phyloP scores from a whole-genome alignment of 768 basidiomycete genomes.

The Dioszegia hungarica region DNA sequence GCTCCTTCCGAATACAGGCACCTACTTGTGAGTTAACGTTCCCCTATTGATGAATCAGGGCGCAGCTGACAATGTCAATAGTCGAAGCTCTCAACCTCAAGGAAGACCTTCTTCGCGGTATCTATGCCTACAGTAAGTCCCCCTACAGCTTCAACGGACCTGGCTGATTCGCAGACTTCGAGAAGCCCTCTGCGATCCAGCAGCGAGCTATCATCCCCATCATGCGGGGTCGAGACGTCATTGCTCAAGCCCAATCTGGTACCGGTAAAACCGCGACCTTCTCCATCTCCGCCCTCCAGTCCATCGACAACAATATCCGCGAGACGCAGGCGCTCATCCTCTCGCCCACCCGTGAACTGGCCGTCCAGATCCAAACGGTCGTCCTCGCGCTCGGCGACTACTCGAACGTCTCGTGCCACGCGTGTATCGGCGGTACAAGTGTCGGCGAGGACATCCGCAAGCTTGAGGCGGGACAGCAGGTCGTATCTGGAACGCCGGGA shows the following conservation, averaged over 20 bases:
- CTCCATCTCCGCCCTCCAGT: slow-evolving; percentile 95
- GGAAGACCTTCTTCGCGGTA: slow-evolving; percentile 49
- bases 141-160: too few relatives aligned
- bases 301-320: slow-evolving; percentile 88
- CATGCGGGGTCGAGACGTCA: slow-evolving; percentile 77
- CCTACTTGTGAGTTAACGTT: slow-evolving; percentile 46
- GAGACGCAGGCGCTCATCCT: slow-evolving; percentile 95
- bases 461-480: slow-evolving; percentile 94
- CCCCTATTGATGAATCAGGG: background rate
- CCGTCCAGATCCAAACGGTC: slow-evolving; percentile 98
- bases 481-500: slow-evolving; percentile 94
- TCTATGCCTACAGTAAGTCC: slow-evolving; percentile 49
- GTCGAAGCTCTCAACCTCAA: slow-evolving; percentile 50
- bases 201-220: slow-evolving; percentile 96
- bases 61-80: slow-evolving; percentile 17
- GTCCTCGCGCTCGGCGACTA: slow-evolving; percentile 95
- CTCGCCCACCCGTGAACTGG: slow-evolving; percentile 96
- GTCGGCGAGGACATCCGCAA: slow-evolving; percentile 97
- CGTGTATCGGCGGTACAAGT: slow-evolving; percentile 94
- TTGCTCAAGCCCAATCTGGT: slow-evolving; percentile 97
- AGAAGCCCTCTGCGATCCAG: slow-evolving; percentile 98
- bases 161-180: slow-evolving; percentile 55
- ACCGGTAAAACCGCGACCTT: slow-evolving; percentile 99
- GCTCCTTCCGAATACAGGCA: slow-evolving; percentile 47
- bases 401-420: slow-evolving; percentile 98